Conservation (phyloP, 306 rosid species). For the Delonix regia region DNA sequence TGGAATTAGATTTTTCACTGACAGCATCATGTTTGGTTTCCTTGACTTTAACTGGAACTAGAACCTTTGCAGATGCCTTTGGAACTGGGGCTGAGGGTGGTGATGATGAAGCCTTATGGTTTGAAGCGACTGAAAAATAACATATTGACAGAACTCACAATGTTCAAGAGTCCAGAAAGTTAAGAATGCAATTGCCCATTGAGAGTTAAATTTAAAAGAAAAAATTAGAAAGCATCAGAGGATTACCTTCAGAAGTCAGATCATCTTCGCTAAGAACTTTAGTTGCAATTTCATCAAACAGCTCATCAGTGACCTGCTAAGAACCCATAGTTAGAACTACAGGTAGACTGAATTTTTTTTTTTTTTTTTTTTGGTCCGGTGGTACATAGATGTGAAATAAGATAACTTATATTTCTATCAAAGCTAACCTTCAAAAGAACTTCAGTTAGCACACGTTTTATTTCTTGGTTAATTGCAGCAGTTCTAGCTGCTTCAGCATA, state of each 20-base stretch:
- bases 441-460: constrained; percentile 88
- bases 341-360: background rate
- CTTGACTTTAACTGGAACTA: constrained; percentile 61
- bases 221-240: constrained; percentile 9
- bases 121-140: constrained; percentile 60
- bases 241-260: constrained; percentile 66
- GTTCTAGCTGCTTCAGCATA: constrained; percentile 72
- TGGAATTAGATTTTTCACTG: constrained; percentile 63
- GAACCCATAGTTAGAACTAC: constrained; percentile 38
- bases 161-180: constrained; percentile 8
- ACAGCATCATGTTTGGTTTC: constrained; percentile 55
- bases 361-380: background rate
- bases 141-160: constrained; percentile 24
- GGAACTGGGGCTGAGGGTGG: constrained; percentile 49
- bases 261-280: constrained; percentile 86
- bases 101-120: constrained; percentile 54
- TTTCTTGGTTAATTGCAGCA: constrained; percentile 90
- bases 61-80: constrained; percentile 73
- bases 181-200: background rate
- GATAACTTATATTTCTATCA: constrained; percentile 30
- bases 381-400: constrained; percentile 20
- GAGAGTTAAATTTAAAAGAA: constrained; percentile 7
- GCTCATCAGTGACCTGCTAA: constrained; percentile 90
- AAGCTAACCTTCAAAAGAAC: constrained; percentile 79
- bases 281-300: constrained; percentile 93